Evolutionary conservation across 75 land plant genomes (phyloP), one percentile per base, ranked within the genome.

Genomic region (Selaginella tamariscina): DNA sequence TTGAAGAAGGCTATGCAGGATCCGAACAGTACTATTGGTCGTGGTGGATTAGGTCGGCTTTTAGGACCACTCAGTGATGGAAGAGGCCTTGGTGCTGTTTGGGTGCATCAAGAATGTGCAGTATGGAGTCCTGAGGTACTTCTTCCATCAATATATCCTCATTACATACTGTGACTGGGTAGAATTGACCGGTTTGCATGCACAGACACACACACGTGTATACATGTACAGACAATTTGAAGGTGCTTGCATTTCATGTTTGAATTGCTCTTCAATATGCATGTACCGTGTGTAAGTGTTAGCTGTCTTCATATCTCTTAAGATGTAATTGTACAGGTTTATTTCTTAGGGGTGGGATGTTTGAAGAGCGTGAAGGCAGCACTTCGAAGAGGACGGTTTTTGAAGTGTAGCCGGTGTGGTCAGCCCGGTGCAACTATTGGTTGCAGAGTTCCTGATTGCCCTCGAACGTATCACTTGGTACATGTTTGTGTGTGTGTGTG

Each of bases 121-220:
- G 86, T 93, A 0, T 93, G 98, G 95, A 93, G 98, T 75, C 98
- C 95, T 18, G 91, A 91, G 88, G 97, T 91, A 33, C 49, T 39
- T 39, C 11, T 39, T 39, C 49, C n/a, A n/a, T n/a, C n/a, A n/a
- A n/a, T n/a, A n/a, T n/a, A n/a, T n/a, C n/a, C n/a, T n/a, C n/a
- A n/a, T n/a, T n/a, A n/a, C n/a, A n/a, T n/a, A n/a, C n/a, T n/a
- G n/a, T n/a, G n/a, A n/a, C n/a, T n/a, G n/a, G n/a, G n/a, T n/a
- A n/a, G n/a, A n/a, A n/a, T n/a, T n/a, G n/a, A n/a, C n/a, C n/a
- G n/a, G n/a, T n/a, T n/a, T n/a, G n/a, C n/a, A n/a, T n/a, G n/a
- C n/a, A n/a, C n/a, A n/a, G n/a, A n/a, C n/a, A n/a, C n/a, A n/a
- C n/a, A n/a, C n/a, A n/a, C n/a, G n/a, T n/a, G n/a, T n/a, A n/a